Base-by-base conservation (phyloP, 2,329 filamentous ascomycete genomes). In the Nothopassalora personata region DNA sequence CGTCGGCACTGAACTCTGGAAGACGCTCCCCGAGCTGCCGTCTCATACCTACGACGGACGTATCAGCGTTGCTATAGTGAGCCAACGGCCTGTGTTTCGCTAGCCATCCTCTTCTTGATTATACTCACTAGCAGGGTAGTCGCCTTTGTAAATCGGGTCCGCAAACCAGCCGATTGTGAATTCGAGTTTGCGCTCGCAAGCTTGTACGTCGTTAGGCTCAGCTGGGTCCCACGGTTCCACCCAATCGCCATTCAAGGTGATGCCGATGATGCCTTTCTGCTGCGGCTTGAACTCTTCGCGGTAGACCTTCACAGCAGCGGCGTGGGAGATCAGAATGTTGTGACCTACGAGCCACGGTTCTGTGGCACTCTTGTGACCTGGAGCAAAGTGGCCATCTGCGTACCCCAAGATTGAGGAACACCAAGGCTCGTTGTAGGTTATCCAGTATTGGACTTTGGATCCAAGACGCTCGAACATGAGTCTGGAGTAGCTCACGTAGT, bases 301-400 rank as follows among this genome's bases (percentile, higher is more conserved):
- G 75, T 93, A 95, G 13, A 86, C 82, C 79, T 91, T 91, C 58
- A 94, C 90, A 1, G 89, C 90, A 31, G 86, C 81, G 5, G 86
- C 91, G 71, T 96, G 91, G 18, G 90, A 58, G 56, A 95, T 76
- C 39, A 96, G 80, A 59, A 94, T 75, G 72, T 86, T 91, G 76
- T 95, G 91, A 27, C 89, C 90, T 27, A 87, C 90, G 65, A 85
- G 85, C 90, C 91, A 95, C 5, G 87, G 87, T 78, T 96, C 91
- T 47, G 83, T 86, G 61, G 83, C 81, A 66, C 86, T 87, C 76
- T 94, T 89, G 70, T 84, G 86, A n/a, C 91, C 91, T 0, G 91
- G 91, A 10, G 91, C 91, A 71, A 92, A 91, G 62, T 85, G 78
- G 30, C 91, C 91, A 46, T 83, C 84, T 70, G 82, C 88, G 76